Base-by-base conservation (phyloP, 495 filamentous ascomycete genomes). In the Penicillium bovifimosum region DNA sequence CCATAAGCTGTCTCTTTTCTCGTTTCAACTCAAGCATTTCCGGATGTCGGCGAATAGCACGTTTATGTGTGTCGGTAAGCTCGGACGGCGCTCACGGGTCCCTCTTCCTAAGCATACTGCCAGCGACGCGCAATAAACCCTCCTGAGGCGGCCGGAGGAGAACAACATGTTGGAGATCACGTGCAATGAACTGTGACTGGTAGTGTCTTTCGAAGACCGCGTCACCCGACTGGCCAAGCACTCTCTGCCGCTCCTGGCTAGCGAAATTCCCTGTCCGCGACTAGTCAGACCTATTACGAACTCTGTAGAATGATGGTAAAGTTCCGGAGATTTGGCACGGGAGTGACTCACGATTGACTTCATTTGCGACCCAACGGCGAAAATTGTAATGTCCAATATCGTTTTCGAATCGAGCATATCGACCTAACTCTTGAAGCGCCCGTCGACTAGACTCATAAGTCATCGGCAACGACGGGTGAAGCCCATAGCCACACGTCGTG, bases 341-440 rank as follows among this genome's bases (percentile, higher is more conserved):
- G 4, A 24, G 4, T 24, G 4, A 24, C 20, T 24, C 53, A 67
- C 55, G 42, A 53, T 70, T 67, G n/a, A 63, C 62, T 60, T 67
- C 41, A 58, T 70, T 70, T 62, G 48, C 57, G 14, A 61, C 43
- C 67, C 52, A 67, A 34, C 57, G 44, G 28, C 62, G 58, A 47
- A 50, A 70, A 42, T 66, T 66, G 36, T 67, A 67, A 62, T 70
- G 38, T n/a, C 60, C 43, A 47, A 70, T 62, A 56, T 67, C 47
- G 41, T 70, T 52, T 48, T 67, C 47, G 40, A 70, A 70, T 64
- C 43, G 24, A 54, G 60, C 27, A 53, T 60, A 56, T 44, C 47
- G 39, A 29, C 60, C 56, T 36, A 60, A 48, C 49, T 59, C 53
- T 43, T 52, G 33, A 10, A 62, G 50, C 5, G 53, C 55, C 6